Evolutionary conservation across 2,329 filamentous ascomycete genomes (phyloP), one percentile per base, ranked within the genome.

Genomic region (Calycina marina): DNA sequence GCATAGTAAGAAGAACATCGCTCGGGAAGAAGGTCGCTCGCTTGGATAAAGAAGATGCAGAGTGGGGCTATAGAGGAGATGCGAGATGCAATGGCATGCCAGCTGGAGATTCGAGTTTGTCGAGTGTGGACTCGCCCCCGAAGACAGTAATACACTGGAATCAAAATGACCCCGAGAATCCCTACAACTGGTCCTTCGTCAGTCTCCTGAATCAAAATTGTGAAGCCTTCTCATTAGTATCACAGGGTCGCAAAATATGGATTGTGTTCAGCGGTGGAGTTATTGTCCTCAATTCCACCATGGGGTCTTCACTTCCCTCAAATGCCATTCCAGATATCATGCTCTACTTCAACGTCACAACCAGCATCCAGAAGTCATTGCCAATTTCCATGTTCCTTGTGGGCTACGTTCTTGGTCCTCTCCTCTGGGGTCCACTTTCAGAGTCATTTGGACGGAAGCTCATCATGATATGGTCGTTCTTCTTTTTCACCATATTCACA

Each of bases 261-360:
- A 61, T 79, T 4, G 47, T 76, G 2, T 46, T 69, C 15, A 60
- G 67, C 0, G 64, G 65, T 2, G 69, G 72, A 55, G 49, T 67
- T 40, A 61, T 66, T 32, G 72, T 80, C 26, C 59, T 78, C 48
- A 82, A 82, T 51, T 72, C 67, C 15, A 80, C 76, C 6, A 69
- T 81, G 55, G 69, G 68, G 2, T 77, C 69, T 25, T 62, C 72
- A 0, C 58, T 82, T 4, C 72, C 76, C 1, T 70, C 71, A 34
- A 76, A 76, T 50, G 70, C 71, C 10, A 62, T 72, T 2, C 60
- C 65, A 2, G 65, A 61, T 31, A 75, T 80, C 28, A 57, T 63
- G 3, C 48, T 54, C 3, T 60, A 75, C 42, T 82, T 75, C 55
- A 47, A 60, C 32, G 55, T 78, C 36, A 63, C 62, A 0, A 62